phyloP scores from a whole-genome alignment of 495 filamentous ascomycete species.

The Penicillium fimorum region DNA sequence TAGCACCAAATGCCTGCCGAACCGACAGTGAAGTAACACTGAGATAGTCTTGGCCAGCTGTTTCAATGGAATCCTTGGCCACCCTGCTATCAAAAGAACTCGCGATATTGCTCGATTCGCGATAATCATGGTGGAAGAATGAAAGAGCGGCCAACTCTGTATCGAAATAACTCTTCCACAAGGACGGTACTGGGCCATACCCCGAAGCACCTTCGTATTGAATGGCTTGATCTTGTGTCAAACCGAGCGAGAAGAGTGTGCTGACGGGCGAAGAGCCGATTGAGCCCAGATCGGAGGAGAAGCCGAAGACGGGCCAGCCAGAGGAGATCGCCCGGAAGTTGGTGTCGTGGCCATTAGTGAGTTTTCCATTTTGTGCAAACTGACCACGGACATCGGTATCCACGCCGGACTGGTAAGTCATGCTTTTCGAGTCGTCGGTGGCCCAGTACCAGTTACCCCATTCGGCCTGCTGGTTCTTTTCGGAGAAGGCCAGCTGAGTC shows the following conservation, averaged over 20 bases:
- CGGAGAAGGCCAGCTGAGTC: conserved; percentile 53
- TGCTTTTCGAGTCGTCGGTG: conserved; percentile 36
- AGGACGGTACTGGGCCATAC: conserved; percentile 38
- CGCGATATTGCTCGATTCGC: conserved; percentile 30
- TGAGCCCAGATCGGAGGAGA: conserved; percentile 50
- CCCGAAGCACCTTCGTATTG: conserved; percentile 49
- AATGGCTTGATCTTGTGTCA: conserved; percentile 52
- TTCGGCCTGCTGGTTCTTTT: conserved; percentile 53
- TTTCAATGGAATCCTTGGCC: conserved; percentile 45
- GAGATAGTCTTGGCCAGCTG: conserved; percentile 64
- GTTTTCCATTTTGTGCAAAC: conserved; percentile 43
- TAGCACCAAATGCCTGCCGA: conserved; percentile 81
- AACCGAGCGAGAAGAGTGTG: conserved; percentile 53
- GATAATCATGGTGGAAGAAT: conserved; percentile 57
- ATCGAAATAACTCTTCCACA: conserved; percentile 56
- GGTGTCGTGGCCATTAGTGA: conserved; percentile 47
- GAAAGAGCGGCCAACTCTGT: conserved; percentile 48
- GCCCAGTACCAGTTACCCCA: conserved; percentile 62
- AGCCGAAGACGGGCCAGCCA: conserved; percentile 56
- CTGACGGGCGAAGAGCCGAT: conserved; percentile 35
- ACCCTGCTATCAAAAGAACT: conserved; percentile 47
- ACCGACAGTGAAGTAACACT: conserved; percentile 78
- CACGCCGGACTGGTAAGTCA: conserved; percentile 52
- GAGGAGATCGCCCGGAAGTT: conserved; percentile 53
- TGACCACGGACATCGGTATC: conserved; percentile 49